These are phyloP conservation scores for Globisporangium iwayamae DNA, from an alignment of 352 stramenopile genomes.

Conservation along the genomic window DNA sequence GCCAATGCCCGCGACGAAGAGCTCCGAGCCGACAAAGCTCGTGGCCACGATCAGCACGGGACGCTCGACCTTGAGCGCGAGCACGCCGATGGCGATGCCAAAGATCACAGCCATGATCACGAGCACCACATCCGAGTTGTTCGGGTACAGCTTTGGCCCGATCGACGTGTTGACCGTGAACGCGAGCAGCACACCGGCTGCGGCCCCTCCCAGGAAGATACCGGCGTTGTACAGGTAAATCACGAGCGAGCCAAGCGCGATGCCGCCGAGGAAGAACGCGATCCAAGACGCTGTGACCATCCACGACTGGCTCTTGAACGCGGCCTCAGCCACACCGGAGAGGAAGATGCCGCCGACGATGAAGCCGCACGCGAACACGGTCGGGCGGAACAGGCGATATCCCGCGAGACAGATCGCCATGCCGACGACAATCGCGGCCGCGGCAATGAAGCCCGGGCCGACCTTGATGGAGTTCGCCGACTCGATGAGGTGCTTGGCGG, in stretches of 20 bases:
- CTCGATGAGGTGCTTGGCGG: conserved; percentile 24
- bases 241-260: conserved; percentile 29
- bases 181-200: conserved; percentile 35
- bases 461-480: conserved; percentile 26
- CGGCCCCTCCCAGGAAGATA: conserved; percentile 39
- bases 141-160: conserved; percentile 28
- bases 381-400: conserved; percentile 36
- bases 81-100: conserved; percentile 31
- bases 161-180: conserved; percentile 54
- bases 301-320: conserved; percentile 26
- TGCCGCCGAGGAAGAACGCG: conserved; percentile 37
- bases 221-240: conserved; percentile 45
- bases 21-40: conserved; percentile 39
- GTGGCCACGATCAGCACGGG: conserved; percentile 53
- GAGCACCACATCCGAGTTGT: conserved; percentile 41
- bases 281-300: conserved; percentile 49
- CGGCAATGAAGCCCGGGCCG: conserved; percentile 31
- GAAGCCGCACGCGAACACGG: conserved; percentile 44
- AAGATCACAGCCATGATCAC: conserved; percentile 42
- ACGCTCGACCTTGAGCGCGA: conserved; percentile 48
- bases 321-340: conserved; percentile 28
- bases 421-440: conserved; percentile 29
- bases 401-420: conserved; percentile 29
- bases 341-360: conserved; percentile 38
- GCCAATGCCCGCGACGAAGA: conserved; percentile 43